These are phyloP conservation scores for Arthrinium phaeospermum DNA, from an alignment of 2,329 filamentous ascomycete species.

Conservation along the genomic window DNA sequence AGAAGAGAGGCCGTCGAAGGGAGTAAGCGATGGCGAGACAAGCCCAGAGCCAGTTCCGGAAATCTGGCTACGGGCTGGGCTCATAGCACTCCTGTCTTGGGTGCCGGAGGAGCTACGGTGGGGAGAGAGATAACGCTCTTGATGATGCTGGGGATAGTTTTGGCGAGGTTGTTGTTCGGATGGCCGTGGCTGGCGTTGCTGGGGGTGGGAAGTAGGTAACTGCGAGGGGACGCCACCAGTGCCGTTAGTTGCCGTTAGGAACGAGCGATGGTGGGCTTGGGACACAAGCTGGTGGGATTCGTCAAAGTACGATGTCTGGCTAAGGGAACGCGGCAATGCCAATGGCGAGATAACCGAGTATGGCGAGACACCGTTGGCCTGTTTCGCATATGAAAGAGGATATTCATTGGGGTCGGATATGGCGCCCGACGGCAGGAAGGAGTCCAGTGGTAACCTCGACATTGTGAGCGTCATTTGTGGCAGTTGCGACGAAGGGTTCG, in stretches of 20 bases:
- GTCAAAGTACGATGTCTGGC: conserved; percentile 46
- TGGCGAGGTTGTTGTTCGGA: conserved; percentile 2
- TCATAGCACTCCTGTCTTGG: conserved; percentile 29
- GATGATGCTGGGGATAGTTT: not conserved
- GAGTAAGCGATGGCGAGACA: conserved; percentile 26
- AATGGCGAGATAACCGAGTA: conserved; percentile 48
- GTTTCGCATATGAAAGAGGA: conserved; percentile 32
- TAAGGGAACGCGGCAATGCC: conserved; percentile 42
- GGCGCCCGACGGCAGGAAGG: conserved; percentile 48
- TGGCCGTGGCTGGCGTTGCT: not conserved
- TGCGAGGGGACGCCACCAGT: conserved; percentile 28
- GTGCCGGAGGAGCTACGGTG: conserved; percentile 28
- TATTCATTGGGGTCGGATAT: conserved; percentile 41
- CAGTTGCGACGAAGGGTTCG: conserved; percentile 8
- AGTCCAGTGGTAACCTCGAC: conserved; percentile 48
- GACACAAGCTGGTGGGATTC: conserved; percentile 31
- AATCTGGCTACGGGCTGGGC: conserved; percentile 31
- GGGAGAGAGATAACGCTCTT: conserved; percentile 33
- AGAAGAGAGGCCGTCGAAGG: conserved; percentile 23
- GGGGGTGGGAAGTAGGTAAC: conserved; percentile 19
- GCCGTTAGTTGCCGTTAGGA: conserved; percentile 32
- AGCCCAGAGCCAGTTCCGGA: conserved; percentile 13
- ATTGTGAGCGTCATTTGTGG: conserved; percentile 42
- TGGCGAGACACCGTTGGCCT: conserved; percentile 16
- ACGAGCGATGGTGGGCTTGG: conserved; percentile 17